Evolutionary conservation across 2,329 filamentous ascomycete genomes (phyloP).

Genomic region (Penicillium sp.): DNA sequence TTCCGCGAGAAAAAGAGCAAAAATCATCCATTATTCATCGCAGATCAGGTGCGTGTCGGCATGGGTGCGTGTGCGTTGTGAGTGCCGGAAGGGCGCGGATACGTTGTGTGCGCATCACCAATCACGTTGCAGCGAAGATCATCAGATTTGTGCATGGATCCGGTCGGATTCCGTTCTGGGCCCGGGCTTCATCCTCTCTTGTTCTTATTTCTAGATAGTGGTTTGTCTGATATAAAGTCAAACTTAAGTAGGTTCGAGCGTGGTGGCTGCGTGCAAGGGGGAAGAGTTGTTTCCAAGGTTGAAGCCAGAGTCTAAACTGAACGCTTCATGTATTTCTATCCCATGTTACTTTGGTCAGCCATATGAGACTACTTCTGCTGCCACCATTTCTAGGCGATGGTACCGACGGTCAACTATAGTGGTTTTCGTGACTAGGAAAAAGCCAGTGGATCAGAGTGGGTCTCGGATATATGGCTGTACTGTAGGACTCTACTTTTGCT

Average conservation of each 20-base stretch:
- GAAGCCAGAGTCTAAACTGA: background rate
- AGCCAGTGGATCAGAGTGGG: background rate
- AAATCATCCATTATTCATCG: constrained; percentile 1
- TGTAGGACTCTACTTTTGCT: background rate
- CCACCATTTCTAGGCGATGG: background rate
- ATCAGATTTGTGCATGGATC: constrained; percentile 1
- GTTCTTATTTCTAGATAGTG: background rate
- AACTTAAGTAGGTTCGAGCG: background rate
- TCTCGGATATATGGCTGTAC: background rate
- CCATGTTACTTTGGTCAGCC: background rate
- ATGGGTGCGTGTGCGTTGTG: constrained; percentile 18
- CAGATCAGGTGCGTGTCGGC: constrained; percentile 12
- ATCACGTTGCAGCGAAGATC: constrained; percentile 9
- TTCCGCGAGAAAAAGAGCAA: constrained; percentile 3
- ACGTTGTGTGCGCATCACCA: constrained; percentile 8
- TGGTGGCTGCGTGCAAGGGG: background rate
- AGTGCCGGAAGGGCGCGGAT: constrained; percentile 20
- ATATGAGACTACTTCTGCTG: background rate
- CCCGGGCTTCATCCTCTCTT: background rate
- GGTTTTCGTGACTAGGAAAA: background rate
- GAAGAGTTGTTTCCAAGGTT: background rate
- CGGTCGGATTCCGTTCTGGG: background rate
- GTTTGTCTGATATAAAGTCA: background rate
- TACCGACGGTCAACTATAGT: background rate
- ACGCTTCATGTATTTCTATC: background rate